These are phyloP conservation scores for Endoconidiophora polonica DNA, from an alignment of 2,329 filamentous ascomycete species.

Conservation along the genomic window DNA sequence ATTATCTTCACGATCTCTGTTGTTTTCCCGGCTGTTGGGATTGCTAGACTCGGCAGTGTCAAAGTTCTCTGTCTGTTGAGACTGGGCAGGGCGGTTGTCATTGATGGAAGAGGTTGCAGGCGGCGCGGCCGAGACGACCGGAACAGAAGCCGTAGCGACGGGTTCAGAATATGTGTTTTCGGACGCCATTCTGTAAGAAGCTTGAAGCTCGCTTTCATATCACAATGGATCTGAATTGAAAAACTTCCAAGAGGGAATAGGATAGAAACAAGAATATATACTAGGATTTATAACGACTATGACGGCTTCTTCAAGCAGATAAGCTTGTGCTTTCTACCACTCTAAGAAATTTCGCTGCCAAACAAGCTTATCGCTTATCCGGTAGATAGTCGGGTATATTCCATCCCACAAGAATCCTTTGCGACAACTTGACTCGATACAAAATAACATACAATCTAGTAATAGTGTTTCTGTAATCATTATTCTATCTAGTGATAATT, in stretches of 20 bases:
- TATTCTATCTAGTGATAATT: not conserved
- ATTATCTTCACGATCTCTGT: constrained; percentile 1
- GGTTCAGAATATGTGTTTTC: constrained; percentile 9
- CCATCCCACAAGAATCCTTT: not conserved
- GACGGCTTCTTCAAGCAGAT: not conserved
- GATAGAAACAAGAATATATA: not conserved
- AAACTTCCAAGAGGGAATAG: not conserved
- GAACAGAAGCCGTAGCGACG: not conserved
- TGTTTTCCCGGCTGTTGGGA: not conserved
- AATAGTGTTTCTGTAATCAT: too few relatives aligned
- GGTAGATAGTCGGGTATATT: constrained; percentile 1
- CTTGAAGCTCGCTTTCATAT: constrained; percentile 6
- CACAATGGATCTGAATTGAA: not conserved
- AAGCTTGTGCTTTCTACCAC: not conserved
- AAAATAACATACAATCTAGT: too few relatives aligned
- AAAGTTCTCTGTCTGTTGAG: not conserved
- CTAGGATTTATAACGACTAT: too few relatives aligned
- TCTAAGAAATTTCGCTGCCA: constrained; percentile 5
- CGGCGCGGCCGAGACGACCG: constrained; percentile 1
- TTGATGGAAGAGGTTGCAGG: not conserved
- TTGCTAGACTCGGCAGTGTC: constrained; percentile 1
- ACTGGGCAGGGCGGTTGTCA: not conserved
- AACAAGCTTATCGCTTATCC: constrained; percentile 1
- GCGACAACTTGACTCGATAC: not conserved
- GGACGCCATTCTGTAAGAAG: constrained; percentile 9